Evolutionary conservation across 768 basidiomycete genomes (phyloP).

Genomic region (Sporobolomyces pararoseus): DNA sequence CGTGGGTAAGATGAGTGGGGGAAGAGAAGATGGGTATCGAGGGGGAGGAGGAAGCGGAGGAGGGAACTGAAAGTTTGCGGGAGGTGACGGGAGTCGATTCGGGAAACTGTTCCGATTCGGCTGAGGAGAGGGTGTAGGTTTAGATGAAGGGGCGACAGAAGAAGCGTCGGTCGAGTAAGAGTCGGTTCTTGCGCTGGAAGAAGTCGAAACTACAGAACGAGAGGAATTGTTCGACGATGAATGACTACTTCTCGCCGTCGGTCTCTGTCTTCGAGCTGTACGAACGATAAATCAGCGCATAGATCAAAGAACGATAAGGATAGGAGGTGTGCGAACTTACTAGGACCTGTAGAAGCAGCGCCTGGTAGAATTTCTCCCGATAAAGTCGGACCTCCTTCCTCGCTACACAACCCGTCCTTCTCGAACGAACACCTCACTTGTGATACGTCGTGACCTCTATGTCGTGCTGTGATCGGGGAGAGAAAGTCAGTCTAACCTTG

Average conservation of each 20-base stretch:
- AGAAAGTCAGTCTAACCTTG: background rate
- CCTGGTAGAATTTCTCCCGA: constrained; percentile 20
- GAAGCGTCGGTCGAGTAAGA: constrained; percentile 16
- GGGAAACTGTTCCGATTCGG: background rate
- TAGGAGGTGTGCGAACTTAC: background rate
- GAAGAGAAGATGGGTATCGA: background rate
- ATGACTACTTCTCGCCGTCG: constrained; percentile 1
- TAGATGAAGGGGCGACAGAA: constrained; percentile 22
- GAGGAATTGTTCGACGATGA: constrained; percentile 5
- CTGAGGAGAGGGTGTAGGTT: background rate
- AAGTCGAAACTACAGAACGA: constrained; percentile 3
- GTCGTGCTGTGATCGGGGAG: constrained; percentile 7
- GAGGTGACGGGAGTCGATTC: constrained; percentile 2
- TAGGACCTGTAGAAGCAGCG: constrained; percentile 11
- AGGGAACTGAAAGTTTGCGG: constrained; percentile 2
- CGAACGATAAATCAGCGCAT: background rate
- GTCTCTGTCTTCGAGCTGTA: constrained; percentile 22
- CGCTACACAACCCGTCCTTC: constrained; percentile 28
- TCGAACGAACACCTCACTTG: constrained; percentile 27
- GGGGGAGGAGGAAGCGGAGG: background rate
- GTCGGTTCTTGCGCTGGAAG: constrained; percentile 10
- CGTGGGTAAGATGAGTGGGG: constrained; percentile 2
- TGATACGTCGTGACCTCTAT: constrained; percentile 23
- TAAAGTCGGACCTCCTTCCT: constrained; percentile 28
- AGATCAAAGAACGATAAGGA: background rate